phyloP scores from a whole-genome alignment of 2,329 filamentous ascomycete species.

The Scedosporium apiospermum region DNA sequence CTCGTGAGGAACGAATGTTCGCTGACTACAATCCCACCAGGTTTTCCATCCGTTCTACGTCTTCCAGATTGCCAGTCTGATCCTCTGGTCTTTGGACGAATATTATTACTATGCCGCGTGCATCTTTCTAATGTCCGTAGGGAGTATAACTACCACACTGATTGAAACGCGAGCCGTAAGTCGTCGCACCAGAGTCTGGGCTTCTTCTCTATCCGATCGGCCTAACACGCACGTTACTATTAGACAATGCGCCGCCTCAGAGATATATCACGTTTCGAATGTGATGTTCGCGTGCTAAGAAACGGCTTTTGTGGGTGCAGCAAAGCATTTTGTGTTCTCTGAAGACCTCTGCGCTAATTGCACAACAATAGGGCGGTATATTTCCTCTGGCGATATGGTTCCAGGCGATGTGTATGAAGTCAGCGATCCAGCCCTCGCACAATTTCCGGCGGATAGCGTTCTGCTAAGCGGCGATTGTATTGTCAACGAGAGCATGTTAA shows the following conservation, averaged over 20 bases:
- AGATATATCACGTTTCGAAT: constrained; percentile 91
- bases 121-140: constrained; percentile 89
- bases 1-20: background rate
- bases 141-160: constrained; percentile 82
- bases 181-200: background rate
- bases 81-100: constrained; percentile 89
- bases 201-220: background rate
- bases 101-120: constrained; percentile 97
- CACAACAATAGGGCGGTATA: constrained; percentile 56
- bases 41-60: constrained; percentile 97
- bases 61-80: constrained; percentile 88
- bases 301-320: constrained; percentile 77
- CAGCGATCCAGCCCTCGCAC: constrained; percentile 79
- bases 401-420: constrained; percentile 96
- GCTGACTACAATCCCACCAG: constrained; percentile 24
- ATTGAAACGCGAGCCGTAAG: constrained; percentile 76
- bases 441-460: constrained; percentile 88
- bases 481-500: constrained; percentile 98
- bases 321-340: background rate
- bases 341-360: background rate
- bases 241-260: constrained; percentile 81
- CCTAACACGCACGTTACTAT: background rate
- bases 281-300: constrained; percentile 83
- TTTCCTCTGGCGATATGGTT: constrained; percentile 79
- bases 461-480: constrained; percentile 92